Evolutionary conservation across 176 grass and related monocot species (phyloP).

Genomic region (Phoenix dactylifera): DNA sequence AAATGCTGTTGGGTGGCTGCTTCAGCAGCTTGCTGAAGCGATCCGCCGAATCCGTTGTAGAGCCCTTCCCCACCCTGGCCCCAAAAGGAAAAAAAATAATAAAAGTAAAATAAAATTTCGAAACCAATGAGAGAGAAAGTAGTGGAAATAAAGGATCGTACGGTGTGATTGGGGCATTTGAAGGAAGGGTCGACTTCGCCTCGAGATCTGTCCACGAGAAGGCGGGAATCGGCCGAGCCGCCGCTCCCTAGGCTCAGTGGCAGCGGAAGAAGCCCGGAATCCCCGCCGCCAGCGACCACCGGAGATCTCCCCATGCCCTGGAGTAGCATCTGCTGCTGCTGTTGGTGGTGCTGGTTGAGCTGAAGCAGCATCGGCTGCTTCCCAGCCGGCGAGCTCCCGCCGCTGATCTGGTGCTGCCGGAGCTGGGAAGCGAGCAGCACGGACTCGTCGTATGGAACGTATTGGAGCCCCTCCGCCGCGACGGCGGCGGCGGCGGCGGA

Average conservation of each 20-base stretch:
- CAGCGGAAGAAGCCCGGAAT: constrained; percentile 14
- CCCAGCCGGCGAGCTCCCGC: constrained; percentile 26
- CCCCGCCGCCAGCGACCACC: constrained; percentile 2
- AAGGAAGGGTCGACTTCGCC: constrained; percentile 64
- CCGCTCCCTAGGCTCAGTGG: constrained; percentile 19
- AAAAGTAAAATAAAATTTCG: neutral
- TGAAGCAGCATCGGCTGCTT: constrained; percentile 62
- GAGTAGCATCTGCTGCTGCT: constrained; percentile 38
- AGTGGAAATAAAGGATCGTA: constrained; percentile 14
- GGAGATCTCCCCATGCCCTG: constrained; percentile 12
- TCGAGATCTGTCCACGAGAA: constrained; percentile 6
- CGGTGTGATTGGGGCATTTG: constrained; percentile 65
- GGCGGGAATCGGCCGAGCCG: neutral
- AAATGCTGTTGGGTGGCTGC: neutral
- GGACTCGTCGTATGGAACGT: constrained; percentile 45
- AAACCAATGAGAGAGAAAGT: neutral
- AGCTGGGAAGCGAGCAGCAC: constrained; percentile 54
- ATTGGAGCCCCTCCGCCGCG: neutral
- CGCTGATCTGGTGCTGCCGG: constrained; percentile 76
- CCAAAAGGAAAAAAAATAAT: neutral
- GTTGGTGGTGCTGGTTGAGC: constrained; percentile 43
- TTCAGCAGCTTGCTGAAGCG: neutral
- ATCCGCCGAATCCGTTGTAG: constrained; percentile 33
- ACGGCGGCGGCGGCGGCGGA: neutral
- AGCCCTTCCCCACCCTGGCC: constrained; percentile 28